Conservation (phyloP, 108 stramenopile species). For the Nitzschia sp. region DNA sequence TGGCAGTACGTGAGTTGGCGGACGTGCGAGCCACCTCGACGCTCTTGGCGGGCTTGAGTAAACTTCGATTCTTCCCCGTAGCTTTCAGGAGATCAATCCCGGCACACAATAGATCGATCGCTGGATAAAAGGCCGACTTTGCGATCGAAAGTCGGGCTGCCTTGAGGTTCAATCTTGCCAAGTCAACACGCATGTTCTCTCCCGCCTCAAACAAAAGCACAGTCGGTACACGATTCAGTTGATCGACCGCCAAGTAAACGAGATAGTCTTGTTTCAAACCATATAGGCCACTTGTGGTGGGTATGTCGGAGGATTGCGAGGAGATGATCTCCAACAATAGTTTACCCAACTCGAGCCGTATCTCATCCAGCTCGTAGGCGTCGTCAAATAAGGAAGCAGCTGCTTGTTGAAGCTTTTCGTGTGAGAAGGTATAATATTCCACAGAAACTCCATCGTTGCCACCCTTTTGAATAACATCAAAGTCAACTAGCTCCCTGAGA, state of each 20-base stretch:
- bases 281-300: background rate
- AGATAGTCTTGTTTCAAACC: conserved; percentile 9
- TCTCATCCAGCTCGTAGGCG: background rate
- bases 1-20: too few relatives aligned
- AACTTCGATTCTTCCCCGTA: conserved; percentile 6
- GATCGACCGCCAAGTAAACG: background rate
- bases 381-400: conserved; percentile 24
- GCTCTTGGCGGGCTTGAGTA: background rate
- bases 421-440: conserved; percentile 24
- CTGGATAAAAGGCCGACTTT: conserved; percentile 37
- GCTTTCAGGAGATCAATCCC: conserved; percentile 7
- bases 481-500: background rate
- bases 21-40: background rate
- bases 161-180: conserved; percentile 20
- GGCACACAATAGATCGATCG: conserved; percentile 15
- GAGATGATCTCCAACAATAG: conserved; percentile 10
- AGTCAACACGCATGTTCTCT: background rate
- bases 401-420: conserved; percentile 32
- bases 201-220: background rate
- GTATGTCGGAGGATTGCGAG: background rate
- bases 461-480: background rate
- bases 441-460: background rate
- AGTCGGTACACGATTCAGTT: background rate
- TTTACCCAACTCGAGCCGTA: conserved; percentile 28
- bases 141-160: conserved; percentile 29